A percentile compares a stretch with the other conserved stretches of the same genome.
Conservation (phyloP, 768 basidiomycete genomes). For the Pisolithus tinctorius region DNA sequence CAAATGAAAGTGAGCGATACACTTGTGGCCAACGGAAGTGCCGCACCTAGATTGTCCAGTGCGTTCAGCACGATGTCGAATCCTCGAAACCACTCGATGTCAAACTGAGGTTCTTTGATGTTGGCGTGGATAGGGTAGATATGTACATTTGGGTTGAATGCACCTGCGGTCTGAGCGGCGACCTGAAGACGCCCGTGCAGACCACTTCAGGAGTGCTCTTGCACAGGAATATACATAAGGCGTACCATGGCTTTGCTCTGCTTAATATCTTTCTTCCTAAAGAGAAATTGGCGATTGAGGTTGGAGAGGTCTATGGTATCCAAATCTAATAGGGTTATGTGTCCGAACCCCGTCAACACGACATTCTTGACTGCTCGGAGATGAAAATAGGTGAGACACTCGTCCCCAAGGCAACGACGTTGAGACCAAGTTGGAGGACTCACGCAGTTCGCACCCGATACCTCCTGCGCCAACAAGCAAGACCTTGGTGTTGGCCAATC, state of each 20-base stretch:
- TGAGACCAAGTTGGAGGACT: slow-evolving; percentile 22
- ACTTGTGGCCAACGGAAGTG: neutral
- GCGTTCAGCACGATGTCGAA: slow-evolving; percentile 96
- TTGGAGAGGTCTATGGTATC: slow-evolving; percentile 99
- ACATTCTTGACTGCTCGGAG: slow-evolving; percentile 82
- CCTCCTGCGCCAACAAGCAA: slow-evolving; percentile 94
- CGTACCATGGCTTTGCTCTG: slow-evolving; percentile 89
- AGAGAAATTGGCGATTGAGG: slow-evolving; percentile 93
- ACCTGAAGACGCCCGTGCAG: slow-evolving; percentile 37
- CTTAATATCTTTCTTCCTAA: slow-evolving; percentile 95
- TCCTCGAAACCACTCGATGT: slow-evolving; percentile 81
- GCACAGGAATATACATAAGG: neutral
- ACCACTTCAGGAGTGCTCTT: too few relatives aligned
- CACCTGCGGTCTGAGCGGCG: slow-evolving; percentile 73
- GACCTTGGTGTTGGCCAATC: slow-evolving; percentile 59
- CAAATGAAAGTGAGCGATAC: neutral
- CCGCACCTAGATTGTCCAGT: slow-evolving; percentile 87
- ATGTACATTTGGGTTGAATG: slow-evolving; percentile 83
- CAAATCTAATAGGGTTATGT: slow-evolving; percentile 89
- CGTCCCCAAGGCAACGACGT: neutral
- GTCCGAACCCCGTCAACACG: slow-evolving; percentile 85
- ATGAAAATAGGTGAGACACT: neutral
- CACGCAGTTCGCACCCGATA: slow-evolving; percentile 94
- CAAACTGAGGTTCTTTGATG: slow-evolving; percentile 89
- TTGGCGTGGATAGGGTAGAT: slow-evolving; percentile 91